A percentile compares a stretch with the other conserved stretches of the same genome.
These are phyloP conservation scores for Plasmopara halstedii DNA, from an alignment of 352 stramenopile species.

Conservation along the genomic window DNA sequence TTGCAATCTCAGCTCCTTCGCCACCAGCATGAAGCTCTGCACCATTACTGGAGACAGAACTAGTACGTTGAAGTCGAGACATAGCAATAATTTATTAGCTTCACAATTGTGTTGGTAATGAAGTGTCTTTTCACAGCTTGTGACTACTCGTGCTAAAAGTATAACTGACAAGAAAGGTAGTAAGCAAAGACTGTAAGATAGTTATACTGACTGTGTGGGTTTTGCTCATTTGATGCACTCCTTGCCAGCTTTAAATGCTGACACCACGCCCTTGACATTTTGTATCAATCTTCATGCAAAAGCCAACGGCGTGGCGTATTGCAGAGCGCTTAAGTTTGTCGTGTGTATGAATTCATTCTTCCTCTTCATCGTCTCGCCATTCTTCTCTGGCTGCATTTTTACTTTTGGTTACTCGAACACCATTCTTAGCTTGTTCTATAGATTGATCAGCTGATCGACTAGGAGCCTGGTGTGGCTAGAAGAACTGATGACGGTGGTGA, in stretches of 20 bases:
- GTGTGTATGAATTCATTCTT: conserved; percentile 64
- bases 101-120: no score
- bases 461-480: no score
- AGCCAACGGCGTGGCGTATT: no score
- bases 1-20: conserved; percentile 60
- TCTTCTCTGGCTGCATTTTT: conserved; percentile 5
- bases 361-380: conserved; percentile 46
- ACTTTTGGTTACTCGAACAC: background rate
- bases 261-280: conserved; percentile 20
- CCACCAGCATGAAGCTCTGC: conserved; percentile 30
- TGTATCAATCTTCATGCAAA: conserved; percentile 46
- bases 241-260: no score
- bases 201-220: no score
- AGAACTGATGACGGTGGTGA: background rate
- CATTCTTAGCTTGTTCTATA: no score
- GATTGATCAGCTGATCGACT: background rate
- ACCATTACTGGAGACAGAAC: conserved; percentile 13
- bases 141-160: conserved; percentile 1
- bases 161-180: conserved; percentile 6
- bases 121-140: conserved; percentile 7
- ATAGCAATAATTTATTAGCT: conserved; percentile 7
- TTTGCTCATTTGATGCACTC: no score
- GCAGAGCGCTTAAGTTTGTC: conserved; percentile 63
- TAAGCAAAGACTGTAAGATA: no score
- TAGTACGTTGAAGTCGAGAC: conserved; percentile 17